Base-by-base conservation (phyloP, 192 early-diverging fungal genomes). In the Backusella parvicylindrica region DNA sequence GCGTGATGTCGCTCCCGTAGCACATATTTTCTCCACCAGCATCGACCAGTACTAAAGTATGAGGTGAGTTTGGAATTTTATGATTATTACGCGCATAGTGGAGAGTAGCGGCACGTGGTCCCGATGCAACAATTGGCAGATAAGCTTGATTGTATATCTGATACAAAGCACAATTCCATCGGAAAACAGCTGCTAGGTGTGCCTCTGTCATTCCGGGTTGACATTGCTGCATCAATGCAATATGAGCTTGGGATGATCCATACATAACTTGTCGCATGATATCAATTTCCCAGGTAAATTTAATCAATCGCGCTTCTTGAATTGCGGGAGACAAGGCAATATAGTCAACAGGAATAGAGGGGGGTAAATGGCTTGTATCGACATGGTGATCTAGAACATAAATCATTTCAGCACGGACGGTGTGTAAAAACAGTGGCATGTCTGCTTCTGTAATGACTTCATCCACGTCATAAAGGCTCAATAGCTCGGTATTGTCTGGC, bases 1-100 rank as follows among this genome's bases (percentile, higher is more conserved):
- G 87, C 8, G 97, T 98, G 75, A 98, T 96, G 66, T 98, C 97
- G 32, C 89, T 91, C 35, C 94, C 95, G 75, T 98, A 98, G 81
- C 89, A 89, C n/a, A 87, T 73, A 53, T 76, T 81, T 72, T 96
- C 93, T 68, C 91, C 93, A 30, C 95, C 94, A 26, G 95, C 95
- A 77, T 98, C 97, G 18, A 97, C 90, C 66, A 98, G 79, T 15
- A 97, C 85, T 70, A 94, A 79, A 49, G 86, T 72, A 82, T 81
- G 71, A 69, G 78, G 60, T 75, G 70, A 56, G 36, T 65, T 71
- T 21, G 81, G 76, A 63, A 91, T 33, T 64, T 79, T 78, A 49
- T 91, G 82, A 80, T 89, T 88, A 79, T 96, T 95, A 72, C 88
- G 83, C 18, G 87, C 89, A 77, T 97, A 96, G 81, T 98, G 97